A percentile compares a stretch with the other conserved stretches of the same genome.
phyloP scores from a whole-genome alignment of 805 yeast species.

The Kodamaea kaohsiungensis region DNA sequence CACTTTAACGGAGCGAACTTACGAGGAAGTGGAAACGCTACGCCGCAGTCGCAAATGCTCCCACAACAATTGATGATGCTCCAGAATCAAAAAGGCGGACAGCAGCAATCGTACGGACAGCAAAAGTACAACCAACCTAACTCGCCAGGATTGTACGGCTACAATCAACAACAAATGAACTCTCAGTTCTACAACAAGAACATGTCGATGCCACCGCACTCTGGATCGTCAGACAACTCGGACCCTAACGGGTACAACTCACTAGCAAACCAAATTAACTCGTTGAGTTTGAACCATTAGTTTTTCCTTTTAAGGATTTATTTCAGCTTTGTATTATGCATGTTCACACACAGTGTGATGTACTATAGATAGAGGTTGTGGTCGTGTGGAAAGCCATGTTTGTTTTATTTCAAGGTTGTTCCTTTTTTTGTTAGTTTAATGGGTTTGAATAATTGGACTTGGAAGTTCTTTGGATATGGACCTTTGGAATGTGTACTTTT shows the following conservation, averaged over 20 bases:
- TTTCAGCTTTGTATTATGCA: slow-evolving; percentile 6
- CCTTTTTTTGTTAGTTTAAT: not conserved
- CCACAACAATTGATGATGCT: slow-evolving; percentile 25
- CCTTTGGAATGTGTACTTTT: slow-evolving; percentile 5
- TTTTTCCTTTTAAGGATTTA: not conserved
- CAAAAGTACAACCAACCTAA: slow-evolving; percentile 22
- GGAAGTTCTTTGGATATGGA: not conserved
- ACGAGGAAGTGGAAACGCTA: slow-evolving; percentile 18
- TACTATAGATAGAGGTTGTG: slow-evolving; percentile 5
- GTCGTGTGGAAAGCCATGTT: not conserved
- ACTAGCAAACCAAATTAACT: slow-evolving; percentile 34
- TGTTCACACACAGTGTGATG: slow-evolving; percentile 4
- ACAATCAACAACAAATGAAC: slow-evolving; percentile 13
- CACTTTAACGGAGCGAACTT: slow-evolving; percentile 14
- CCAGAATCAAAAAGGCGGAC: slow-evolving; percentile 19
- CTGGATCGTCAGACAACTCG: not conserved
- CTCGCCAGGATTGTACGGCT: slow-evolving; percentile 26
- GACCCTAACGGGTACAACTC: slow-evolving; percentile 3
- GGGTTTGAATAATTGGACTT: not conserved
- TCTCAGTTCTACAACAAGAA: slow-evolving; percentile 1
- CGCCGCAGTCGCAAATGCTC: slow-evolving; percentile 20
- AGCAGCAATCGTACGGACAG: slow-evolving; percentile 16
- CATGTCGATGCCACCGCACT: slow-evolving; percentile 10
- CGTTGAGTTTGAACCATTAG: slow-evolving; percentile 26
- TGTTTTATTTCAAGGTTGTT: slow-evolving; percentile 3